Conservation (phyloP, 2,329 filamentous ascomycete genomes). For the Ophiocordyceps unilateralis region DNA sequence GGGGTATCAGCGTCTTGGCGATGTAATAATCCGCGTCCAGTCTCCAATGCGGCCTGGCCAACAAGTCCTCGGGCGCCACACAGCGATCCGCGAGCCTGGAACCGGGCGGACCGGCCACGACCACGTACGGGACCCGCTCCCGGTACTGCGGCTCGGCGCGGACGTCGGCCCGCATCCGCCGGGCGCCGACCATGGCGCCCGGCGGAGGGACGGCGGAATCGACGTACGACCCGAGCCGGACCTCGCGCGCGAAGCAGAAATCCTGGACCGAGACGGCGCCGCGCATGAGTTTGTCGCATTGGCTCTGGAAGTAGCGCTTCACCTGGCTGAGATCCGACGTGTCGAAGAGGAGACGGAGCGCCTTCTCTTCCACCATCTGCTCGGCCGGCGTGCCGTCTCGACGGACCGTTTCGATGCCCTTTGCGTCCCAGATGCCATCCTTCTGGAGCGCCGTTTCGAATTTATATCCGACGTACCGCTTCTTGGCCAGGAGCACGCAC, state of each 20-base stretch:
- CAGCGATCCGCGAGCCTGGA: slow-evolving; percentile 77
- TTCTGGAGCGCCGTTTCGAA: slow-evolving; percentile 65
- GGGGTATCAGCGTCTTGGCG: slow-evolving; percentile 84
- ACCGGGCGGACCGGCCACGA: slow-evolving; percentile 74
- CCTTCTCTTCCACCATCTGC: slow-evolving; percentile 91
- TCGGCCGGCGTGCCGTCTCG: slow-evolving; percentile 88
- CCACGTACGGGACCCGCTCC: slow-evolving; percentile 87
- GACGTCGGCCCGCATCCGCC: slow-evolving; percentile 71
- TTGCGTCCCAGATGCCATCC: slow-evolving; percentile 85
- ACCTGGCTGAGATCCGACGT: slow-evolving; percentile 78
- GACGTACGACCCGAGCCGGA: slow-evolving; percentile 70
- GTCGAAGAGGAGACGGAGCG: slow-evolving; percentile 74
- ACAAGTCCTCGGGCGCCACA: slow-evolving; percentile 68
- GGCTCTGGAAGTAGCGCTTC: slow-evolving; percentile 75
- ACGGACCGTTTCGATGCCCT: slow-evolving; percentile 94
- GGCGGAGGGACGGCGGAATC: slow-evolving; percentile 69
- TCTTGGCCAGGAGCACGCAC: slow-evolving; percentile 86
- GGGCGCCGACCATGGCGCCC: slow-evolving; percentile 75
- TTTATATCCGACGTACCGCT: slow-evolving; percentile 95
- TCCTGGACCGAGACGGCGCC: slow-evolving; percentile 81
- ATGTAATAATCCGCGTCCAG: slow-evolving; percentile 97
- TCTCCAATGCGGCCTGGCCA: slow-evolving; percentile 59
- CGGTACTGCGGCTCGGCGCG: slow-evolving; percentile 85
- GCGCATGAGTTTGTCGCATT: slow-evolving; percentile 85
- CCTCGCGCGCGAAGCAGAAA: slow-evolving; percentile 89